Conservation (phyloP, 1,284 basidiomycete species). For the Microbotryum intermedium region DNA sequence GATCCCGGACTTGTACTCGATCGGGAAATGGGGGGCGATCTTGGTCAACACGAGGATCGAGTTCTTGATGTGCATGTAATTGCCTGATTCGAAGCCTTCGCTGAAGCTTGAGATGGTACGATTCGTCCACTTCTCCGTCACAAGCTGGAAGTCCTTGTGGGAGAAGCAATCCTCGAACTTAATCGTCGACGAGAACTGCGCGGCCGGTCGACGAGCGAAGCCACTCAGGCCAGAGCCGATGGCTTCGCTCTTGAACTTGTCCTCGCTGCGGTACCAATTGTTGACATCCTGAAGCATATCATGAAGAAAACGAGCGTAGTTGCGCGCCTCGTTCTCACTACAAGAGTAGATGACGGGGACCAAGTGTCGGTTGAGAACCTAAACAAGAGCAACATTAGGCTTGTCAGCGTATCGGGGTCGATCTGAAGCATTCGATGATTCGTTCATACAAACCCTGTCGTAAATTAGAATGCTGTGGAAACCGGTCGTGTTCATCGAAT, state of each 20-base stretch:
- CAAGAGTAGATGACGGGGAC: conserved; percentile 81
- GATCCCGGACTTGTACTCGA: conserved; percentile 49
- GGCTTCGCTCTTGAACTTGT: conserved; percentile 42
- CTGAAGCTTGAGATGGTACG: conserved; percentile 38
- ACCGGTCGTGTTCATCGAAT: conserved; percentile 72
- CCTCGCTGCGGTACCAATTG: conserved; percentile 65
- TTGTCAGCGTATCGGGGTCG: conserved; percentile 24
- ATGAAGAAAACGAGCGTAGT: conserved; percentile 60
- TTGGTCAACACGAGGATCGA: conserved; percentile 81
- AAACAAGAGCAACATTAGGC: conserved; percentile 50
- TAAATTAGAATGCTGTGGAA: conserved; percentile 82
- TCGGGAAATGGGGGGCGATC: conserved; percentile 75
- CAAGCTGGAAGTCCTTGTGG: conserved; percentile 20
- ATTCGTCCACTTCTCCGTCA: conserved; percentile 33
- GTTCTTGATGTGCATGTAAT: conserved; percentile 93
- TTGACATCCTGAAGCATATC: conserved; percentile 66
- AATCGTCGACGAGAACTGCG: neutral
- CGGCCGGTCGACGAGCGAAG: conserved; percentile 4
- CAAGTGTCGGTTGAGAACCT: conserved; percentile 49
- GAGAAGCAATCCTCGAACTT: conserved; percentile 9
- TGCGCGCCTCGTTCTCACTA: conserved; percentile 91
- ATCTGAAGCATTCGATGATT: neutral
- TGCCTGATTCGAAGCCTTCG: conserved; percentile 43
- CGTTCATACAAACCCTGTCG: conserved; percentile 54
- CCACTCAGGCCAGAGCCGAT: conserved; percentile 40